phyloP scores from a whole-genome alignment of 306 rosid species.

The Vachellia collinsii region DNA sequence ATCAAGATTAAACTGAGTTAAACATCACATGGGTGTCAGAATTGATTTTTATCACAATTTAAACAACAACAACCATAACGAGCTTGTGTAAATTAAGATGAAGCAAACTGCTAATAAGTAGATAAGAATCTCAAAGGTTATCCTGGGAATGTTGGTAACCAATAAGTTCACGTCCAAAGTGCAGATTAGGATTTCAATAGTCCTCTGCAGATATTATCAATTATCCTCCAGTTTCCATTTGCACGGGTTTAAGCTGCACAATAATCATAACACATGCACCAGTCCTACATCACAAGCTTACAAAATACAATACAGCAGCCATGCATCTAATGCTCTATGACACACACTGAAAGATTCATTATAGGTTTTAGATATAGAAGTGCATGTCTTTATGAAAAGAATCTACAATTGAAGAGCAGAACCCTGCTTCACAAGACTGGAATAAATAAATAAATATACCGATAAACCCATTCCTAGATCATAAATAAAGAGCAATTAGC shows the following conservation, averaged over 20 bases:
- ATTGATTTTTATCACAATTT: background rate
- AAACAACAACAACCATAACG: constrained; percentile 8
- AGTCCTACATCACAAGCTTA: background rate
- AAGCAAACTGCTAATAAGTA: background rate
- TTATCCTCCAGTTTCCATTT: too few species aligned
- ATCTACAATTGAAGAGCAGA: background rate
- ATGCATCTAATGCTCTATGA: background rate
- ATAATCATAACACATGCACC: background rate
- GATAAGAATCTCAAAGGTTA: background rate
- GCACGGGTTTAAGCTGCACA: background rate
- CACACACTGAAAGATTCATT: background rate
- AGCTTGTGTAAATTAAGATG: background rate
- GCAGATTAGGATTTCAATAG: background rate
- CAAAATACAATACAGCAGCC: background rate
- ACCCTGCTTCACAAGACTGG: background rate
- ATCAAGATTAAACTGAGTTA: background rate
- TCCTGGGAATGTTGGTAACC: background rate
- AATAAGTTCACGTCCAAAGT: background rate
- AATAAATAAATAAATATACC: background rate
- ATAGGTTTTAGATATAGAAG: background rate
- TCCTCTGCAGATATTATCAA: too few species aligned
- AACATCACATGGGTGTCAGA: background rate
- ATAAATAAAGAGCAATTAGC: background rate
- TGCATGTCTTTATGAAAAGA: background rate
- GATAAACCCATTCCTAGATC: background rate